Evolutionary conservation across 108 stramenopile species (phyloP).

Genomic region (Cyclotella kingstonii): DNA sequence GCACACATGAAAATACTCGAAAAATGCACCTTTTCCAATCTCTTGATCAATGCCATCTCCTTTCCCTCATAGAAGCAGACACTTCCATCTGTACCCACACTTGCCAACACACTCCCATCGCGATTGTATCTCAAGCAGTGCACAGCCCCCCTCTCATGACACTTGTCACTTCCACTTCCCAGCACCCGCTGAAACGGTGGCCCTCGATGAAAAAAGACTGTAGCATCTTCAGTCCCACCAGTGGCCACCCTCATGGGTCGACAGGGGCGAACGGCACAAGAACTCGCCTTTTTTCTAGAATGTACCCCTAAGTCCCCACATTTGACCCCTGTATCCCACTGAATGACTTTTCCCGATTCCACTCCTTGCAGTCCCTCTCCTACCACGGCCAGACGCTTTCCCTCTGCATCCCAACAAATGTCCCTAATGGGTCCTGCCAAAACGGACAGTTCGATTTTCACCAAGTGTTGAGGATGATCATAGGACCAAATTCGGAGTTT

Average conservation of each 20-base stretch:
- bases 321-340: constrained; percentile 51
- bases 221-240: constrained; percentile 87
- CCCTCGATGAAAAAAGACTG: constrained; percentile 84
- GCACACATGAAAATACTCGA: constrained; percentile 89
- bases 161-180: constrained; percentile 47
- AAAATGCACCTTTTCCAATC: constrained; percentile 58
- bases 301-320: constrained; percentile 65
- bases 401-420: constrained; percentile 93
- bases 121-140: constrained; percentile 83
- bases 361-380: constrained; percentile 37
- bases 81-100: constrained; percentile 82
- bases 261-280: constrained; percentile 72
- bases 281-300: constrained; percentile 58
- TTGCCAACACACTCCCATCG: constrained; percentile 72
- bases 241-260: constrained; percentile 89
- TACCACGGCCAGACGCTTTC: constrained; percentile 70
- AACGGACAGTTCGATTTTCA: constrained; percentile 61
- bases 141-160: constrained; percentile 68
- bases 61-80: constrained; percentile 84
- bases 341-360: constrained; percentile 42
- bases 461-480: constrained; percentile 92
- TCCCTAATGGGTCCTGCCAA: constrained; percentile 84
- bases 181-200: constrained; percentile 90
- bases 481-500: constrained; percentile 90
- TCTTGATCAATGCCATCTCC: constrained; percentile 45